Conservation (phyloP, 2,329 filamentous ascomycete species). For the Monilinia laxa region DNA sequence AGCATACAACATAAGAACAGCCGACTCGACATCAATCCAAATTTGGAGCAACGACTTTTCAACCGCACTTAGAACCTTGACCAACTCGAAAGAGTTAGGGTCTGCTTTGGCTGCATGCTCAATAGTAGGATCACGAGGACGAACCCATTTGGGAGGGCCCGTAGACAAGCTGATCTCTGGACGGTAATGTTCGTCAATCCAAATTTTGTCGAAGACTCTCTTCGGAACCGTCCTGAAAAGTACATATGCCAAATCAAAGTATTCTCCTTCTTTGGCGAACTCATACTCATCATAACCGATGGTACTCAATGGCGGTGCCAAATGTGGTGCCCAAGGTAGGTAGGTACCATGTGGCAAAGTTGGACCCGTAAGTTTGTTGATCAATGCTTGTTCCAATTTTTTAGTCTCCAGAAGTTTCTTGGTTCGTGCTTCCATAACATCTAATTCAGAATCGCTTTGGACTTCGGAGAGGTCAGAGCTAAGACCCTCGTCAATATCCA, state of each 20-base stretch:
- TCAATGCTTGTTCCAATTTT: background rate
- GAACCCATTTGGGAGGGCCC: conserved; percentile 8
- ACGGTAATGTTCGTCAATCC: conserved; percentile 3
- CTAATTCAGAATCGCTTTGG: background rate
- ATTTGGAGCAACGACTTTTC: conserved; percentile 13
- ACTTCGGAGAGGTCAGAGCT: conserved; percentile 11
- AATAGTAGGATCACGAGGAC: background rate
- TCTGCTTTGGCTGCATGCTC: background rate
- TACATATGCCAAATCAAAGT: background rate
- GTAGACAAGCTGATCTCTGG: conserved; percentile 9
- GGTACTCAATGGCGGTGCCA: background rate
- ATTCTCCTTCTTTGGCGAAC: background rate
- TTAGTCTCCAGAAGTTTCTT: background rate
- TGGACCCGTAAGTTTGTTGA: background rate
- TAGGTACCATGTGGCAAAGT: background rate
- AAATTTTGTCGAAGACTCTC: conserved; percentile 7
- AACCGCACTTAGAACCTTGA: conserved; percentile 7
- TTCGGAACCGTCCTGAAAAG: conserved; percentile 9
- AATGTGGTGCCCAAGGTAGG: background rate
- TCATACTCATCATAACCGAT: background rate
- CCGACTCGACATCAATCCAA: conserved; percentile 19
- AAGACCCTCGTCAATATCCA: background rate
- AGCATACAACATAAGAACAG: conserved; percentile 13
- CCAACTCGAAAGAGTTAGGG: background rate
- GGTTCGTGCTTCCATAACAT: background rate